phyloP scores from a whole-genome alignment of 164 flowering plant species.

The Vitis riparia region DNA sequence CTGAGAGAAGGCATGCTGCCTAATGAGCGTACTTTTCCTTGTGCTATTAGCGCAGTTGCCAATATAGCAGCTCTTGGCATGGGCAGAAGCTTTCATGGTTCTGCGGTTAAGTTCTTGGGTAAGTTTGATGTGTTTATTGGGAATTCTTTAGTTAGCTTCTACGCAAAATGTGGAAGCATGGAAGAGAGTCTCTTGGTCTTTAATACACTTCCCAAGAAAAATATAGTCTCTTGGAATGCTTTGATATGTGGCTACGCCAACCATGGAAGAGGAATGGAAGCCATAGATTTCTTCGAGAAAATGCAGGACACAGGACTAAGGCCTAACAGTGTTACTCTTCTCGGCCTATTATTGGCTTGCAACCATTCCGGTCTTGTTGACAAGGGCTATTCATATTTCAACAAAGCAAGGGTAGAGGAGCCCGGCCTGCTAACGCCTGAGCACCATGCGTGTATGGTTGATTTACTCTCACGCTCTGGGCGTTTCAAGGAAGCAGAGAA shows the following conservation, averaged over 20 bases:
- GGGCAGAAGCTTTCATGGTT: slow-evolving; percentile 78
- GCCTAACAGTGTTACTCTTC: slow-evolving; percentile 66
- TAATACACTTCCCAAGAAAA: slow-evolving; percentile 37
- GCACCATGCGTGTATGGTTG: slow-evolving; percentile 85
- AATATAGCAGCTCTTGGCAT: slow-evolving; percentile 69
- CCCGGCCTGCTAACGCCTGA: slow-evolving; percentile 50
- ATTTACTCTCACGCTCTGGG: slow-evolving; percentile 71
- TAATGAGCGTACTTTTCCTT: slow-evolving; percentile 54
- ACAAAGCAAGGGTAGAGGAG: slow-evolving; percentile 31
- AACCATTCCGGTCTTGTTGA: slow-evolving; percentile 72
- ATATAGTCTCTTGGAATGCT: slow-evolving; percentile 85
- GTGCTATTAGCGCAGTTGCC: slow-evolving; percentile 65
- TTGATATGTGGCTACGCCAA: slow-evolving; percentile 79
- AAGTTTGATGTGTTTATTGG: slow-evolving; percentile 48
- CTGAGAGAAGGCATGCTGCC: slow-evolving; percentile 59
- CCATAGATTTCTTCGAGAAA: slow-evolving; percentile 38
- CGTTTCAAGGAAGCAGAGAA: slow-evolving; percentile 52
- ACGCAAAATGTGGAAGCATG: slow-evolving; percentile 87
- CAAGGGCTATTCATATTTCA: slow-evolving; percentile 54
- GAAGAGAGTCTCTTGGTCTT: slow-evolving; percentile 66
- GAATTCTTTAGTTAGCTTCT: slow-evolving; percentile 72
- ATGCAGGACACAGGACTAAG: slow-evolving; percentile 36
- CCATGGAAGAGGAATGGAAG: slow-evolving; percentile 71
- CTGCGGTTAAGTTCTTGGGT: slow-evolving; percentile 60
- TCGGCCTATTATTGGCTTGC: slow-evolving; percentile 71